phyloP scores from a whole-genome alignment of 192 early-diverging fungal species.

The Radiomyces spectabilis region DNA sequence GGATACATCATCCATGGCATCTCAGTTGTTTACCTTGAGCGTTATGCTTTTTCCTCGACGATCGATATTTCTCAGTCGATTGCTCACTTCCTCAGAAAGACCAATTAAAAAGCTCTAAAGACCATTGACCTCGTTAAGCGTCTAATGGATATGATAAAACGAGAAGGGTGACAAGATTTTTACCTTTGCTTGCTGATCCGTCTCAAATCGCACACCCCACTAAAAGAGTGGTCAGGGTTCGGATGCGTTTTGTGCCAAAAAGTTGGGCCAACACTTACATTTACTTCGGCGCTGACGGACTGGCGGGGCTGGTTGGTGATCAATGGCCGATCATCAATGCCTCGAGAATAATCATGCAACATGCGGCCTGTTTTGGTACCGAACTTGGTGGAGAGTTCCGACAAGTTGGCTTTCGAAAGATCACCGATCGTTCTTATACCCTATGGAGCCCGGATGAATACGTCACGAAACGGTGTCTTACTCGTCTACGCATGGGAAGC shows the following conservation, averaged over 20 bases:
- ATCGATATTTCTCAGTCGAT: constrained; percentile 48
- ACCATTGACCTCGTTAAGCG: no score
- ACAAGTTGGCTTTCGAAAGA: constrained; percentile 30
- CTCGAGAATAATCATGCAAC: constrained; percentile 64
- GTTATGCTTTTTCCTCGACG: constrained; percentile 54
- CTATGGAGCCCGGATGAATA: constrained; percentile 2
- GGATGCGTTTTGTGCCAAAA: no score
- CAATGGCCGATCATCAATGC: constrained; percentile 66
- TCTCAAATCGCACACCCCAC: constrained; percentile 87
- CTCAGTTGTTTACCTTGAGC: constrained; percentile 42
- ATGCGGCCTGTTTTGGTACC: constrained; percentile 65
- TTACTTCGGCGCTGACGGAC: constrained; percentile 77
- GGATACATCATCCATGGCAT: not conserved
- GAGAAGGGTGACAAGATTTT: not conserved
- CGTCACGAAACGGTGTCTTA: no score
- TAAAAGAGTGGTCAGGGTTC: constrained; percentile 5
- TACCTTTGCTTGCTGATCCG: constrained; percentile 49
- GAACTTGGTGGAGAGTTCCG: constrained; percentile 48
- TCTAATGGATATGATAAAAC: no score
- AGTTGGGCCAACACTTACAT: constrained; percentile 14
- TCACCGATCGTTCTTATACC: constrained; percentile 37
- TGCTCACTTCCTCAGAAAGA: constrained; percentile 57
- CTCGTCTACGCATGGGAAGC: no score
- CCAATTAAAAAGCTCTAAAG: constrained; percentile 48
- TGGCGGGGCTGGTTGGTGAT: constrained; percentile 60